A percentile compares a stretch with the other conserved stretches of the same genome.
phyloP scores from a whole-genome alignment of 139 green algal genomes.

The Auxenochlorella pyrenoidosa region DNA sequence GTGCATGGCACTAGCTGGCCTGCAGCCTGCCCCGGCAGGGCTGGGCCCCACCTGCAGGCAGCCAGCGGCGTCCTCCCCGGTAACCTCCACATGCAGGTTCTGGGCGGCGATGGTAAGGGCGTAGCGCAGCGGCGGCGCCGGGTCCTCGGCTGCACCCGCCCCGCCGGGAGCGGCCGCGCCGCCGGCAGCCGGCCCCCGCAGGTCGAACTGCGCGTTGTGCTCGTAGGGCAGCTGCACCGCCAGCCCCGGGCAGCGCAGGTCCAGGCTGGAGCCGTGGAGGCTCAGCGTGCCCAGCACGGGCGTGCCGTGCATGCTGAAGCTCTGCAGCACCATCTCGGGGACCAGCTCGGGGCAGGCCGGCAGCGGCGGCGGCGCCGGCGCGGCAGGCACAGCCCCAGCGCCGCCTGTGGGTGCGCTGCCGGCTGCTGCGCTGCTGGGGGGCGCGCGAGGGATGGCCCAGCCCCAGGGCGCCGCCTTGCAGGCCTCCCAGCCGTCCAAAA shows the following conservation, averaged over 20 bases:
- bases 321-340: conserved; percentile 38
- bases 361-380: conserved; percentile 15
- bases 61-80: neutral
- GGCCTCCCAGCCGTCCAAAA: conserved; percentile 5
- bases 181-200: neutral
- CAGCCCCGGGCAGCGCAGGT: conserved; percentile 44
- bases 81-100: conserved; percentile 33
- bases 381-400: neutral
- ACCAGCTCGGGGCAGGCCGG: conserved; percentile 14
- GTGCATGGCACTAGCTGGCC: neutral
- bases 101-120: conserved; percentile 33
- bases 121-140: conserved; percentile 13
- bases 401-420: no score
- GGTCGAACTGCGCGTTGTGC: conserved; percentile 31
- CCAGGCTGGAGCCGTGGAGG: conserved; percentile 5
- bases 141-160: neutral
- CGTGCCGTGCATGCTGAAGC: neutral
- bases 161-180: neutral
- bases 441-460: conserved; percentile 15
- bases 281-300: conserved; percentile 23
- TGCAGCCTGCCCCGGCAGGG: neutral
- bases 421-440: neutral
- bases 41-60: conserved; percentile 26
- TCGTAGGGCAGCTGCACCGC: conserved; percentile 47
- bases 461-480: conserved; percentile 36